These are phyloP conservation scores for Mucuna pruriens DNA, from an alignment of 306 rosid species.

Conservation along the genomic window DNA sequence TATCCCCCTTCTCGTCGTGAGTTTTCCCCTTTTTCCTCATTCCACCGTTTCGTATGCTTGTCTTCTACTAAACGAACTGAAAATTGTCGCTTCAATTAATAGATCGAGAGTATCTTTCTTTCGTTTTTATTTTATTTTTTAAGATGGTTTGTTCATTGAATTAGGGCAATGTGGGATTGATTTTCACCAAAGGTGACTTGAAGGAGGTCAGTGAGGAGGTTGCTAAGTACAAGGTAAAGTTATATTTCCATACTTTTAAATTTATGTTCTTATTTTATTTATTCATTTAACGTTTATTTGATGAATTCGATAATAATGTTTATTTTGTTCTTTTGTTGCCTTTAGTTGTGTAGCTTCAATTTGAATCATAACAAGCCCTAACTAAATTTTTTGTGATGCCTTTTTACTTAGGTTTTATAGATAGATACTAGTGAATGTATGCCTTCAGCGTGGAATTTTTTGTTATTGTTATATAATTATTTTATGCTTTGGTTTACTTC, in stretches of 20 bases:
- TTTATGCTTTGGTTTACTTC: not conserved
- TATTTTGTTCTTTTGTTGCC: not conserved
- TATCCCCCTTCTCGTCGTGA: conserved; percentile 63
- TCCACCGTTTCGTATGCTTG: too few species aligned
- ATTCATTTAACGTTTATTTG: not conserved
- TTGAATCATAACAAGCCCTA: too few species aligned
- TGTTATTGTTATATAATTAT: not conserved
- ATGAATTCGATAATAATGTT: not conserved
- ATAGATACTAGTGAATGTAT: not conserved
- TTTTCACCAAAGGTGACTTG: conserved; percentile 57
- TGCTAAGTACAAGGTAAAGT: conserved; percentile 63
- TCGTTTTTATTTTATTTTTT: not conserved
- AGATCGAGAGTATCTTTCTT: not conserved
- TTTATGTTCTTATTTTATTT: not conserved
- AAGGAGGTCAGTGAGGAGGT: conserved; percentile 63
- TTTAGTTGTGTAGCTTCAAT: too few species aligned
- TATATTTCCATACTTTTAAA: not conserved
- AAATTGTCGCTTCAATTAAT: not conserved
- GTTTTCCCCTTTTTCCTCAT: not conserved
- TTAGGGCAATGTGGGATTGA: conserved; percentile 74
- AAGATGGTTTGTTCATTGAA: not conserved
- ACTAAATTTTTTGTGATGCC: too few species aligned
- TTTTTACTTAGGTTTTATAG: too few species aligned
- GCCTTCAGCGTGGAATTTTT: not conserved
- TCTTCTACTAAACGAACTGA: too few species aligned